Evolutionary conservation across 192 early-diverging fungal species (phyloP).

Genomic region (Umbelopsis vinacea): DNA sequence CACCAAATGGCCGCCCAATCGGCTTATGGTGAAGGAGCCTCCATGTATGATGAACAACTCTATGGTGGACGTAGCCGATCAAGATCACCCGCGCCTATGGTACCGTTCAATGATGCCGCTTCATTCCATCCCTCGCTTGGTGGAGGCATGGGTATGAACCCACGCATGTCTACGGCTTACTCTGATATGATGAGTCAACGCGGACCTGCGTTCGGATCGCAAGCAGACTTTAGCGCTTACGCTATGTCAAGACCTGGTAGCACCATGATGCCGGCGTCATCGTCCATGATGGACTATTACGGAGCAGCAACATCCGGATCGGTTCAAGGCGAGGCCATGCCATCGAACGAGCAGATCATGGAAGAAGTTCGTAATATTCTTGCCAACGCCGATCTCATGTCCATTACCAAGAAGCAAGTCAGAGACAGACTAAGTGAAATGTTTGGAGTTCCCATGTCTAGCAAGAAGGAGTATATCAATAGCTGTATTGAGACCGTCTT

Average conservation of each 20-base stretch:
- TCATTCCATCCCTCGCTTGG: conserved; percentile 11
- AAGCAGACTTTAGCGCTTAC: conserved; percentile 3
- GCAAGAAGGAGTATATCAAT: conserved; percentile 87
- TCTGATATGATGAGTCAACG: conserved; percentile 28
- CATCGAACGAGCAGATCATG: conserved; percentile 79
- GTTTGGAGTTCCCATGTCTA: conserved; percentile 85
- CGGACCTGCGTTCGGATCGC: conserved; percentile 22
- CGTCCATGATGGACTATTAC: conserved; percentile 61
- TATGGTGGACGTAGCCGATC: conserved; percentile 21
- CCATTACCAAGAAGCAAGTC: conserved; percentile 89
- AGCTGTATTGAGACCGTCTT: conserved; percentile 76
- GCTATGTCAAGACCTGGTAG: conserved; percentile 17
- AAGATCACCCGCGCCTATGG: conserved; percentile 26
- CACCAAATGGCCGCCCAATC: conserved; percentile 9
- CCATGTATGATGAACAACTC: neutral
- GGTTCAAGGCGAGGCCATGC: conserved; percentile 52
- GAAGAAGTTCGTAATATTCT: conserved; percentile 75
- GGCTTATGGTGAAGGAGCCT: conserved; percentile 10
- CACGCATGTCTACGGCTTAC: conserved; percentile 22
- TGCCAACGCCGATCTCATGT: conserved; percentile 67
- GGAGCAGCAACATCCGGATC: conserved; percentile 78
- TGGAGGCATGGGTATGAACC: neutral
- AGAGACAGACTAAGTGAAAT: conserved; percentile 65
- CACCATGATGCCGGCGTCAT: conserved; percentile 6
- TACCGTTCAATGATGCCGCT: conserved; percentile 1